Conservation (phyloP, 1,139 yeast species). For the Saccharomycopsis hybrid region DNA sequence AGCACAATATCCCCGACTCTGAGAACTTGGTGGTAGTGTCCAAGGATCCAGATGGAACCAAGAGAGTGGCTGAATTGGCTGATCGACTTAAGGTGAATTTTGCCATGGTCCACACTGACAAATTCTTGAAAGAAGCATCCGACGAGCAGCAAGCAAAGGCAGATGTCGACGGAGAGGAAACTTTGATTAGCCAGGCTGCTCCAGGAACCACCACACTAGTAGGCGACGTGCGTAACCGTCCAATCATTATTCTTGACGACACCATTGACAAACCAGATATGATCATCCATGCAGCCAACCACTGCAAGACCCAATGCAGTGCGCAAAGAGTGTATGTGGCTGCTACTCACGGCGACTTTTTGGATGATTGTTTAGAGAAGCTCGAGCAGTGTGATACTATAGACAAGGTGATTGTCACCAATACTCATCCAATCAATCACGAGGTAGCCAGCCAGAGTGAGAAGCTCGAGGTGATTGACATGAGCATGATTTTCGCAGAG, state of each 20-base stretch:
- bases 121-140: constrained; percentile 44
- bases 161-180: too few species aligned
- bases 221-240: constrained; percentile 87
- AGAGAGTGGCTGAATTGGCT: constrained; percentile 94
- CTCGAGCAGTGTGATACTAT: constrained; percentile 75
- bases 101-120: constrained; percentile 77
- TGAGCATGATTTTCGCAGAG: constrained; percentile 93
- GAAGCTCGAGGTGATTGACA: constrained; percentile 83
- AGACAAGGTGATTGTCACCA: constrained; percentile 85
- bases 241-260: constrained; percentile 92
- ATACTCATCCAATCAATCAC: constrained; percentile 81
- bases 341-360: constrained; percentile 94
- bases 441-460: constrained; percentile 49
- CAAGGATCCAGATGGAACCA: constrained; percentile 98
- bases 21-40: constrained; percentile 86
- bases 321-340: constrained; percentile 85
- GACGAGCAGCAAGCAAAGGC: constrained; percentile 67
- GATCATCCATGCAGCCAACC: constrained; percentile 96
- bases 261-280: constrained; percentile 94
- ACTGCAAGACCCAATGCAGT: constrained; percentile 89
- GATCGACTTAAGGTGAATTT: constrained; percentile 92
- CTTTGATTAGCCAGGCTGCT: too few species aligned
- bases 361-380: constrained; percentile 76
- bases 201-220: constrained; percentile 92
- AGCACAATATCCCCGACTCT: constrained; percentile 81